Base-by-base conservation (phyloP, 805 yeast species). In the Lipomyces anomalus region DNA sequence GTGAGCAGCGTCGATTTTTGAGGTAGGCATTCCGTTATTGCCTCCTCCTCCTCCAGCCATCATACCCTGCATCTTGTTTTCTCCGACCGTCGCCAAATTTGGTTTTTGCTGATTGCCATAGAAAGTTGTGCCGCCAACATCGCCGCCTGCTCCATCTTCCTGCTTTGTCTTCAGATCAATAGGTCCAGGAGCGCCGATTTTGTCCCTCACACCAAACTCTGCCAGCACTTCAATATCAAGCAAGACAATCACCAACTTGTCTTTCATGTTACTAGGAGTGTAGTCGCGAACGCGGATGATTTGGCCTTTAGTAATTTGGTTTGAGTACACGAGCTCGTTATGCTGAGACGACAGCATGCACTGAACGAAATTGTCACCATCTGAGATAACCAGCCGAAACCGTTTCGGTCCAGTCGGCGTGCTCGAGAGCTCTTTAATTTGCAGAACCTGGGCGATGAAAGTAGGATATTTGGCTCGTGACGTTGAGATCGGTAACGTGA, bases 301-400 rank as follows among this genome's bases (percentile, higher is more conserved):
- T 26, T 28, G 26, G 4, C 55, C 53, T 22, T 43, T 38, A n/a
- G 29, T 33, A 22, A 50, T 33, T 9, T 33, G 38, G 20, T 37
- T 34, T 18, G 30, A 38, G 7, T 24, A 21, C 4, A 49, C 48
- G 18, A 35, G 23, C 11, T 52, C 50, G 20, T 40, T 44, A 22
- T 38, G 35, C 13, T 43, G 38, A 22, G 35, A 23, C 21, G 46
- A 38, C 13, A 52, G 34, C 50, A 56, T 47, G 26, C 42, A 44
- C 37, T 55, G 50, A 18, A 48, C 41, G 24, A 35, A 55, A 24
- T 50, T 30, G 17, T 40, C 48, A 13, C 56, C 50, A 30, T 56
- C 59, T 6, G 57, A 51, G 20, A 55, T 18, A 4, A 55, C 54
- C 20, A 46, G 24, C 16, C 59, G 50, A 21, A 47, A 29, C 5